Percentiles rank a stretch among this genome's conserved stretches.
These are phyloP conservation scores for Avena atlantica DNA, from an alignment of 176 grass and related monocot genomes.

Conservation along the genomic window DNA sequence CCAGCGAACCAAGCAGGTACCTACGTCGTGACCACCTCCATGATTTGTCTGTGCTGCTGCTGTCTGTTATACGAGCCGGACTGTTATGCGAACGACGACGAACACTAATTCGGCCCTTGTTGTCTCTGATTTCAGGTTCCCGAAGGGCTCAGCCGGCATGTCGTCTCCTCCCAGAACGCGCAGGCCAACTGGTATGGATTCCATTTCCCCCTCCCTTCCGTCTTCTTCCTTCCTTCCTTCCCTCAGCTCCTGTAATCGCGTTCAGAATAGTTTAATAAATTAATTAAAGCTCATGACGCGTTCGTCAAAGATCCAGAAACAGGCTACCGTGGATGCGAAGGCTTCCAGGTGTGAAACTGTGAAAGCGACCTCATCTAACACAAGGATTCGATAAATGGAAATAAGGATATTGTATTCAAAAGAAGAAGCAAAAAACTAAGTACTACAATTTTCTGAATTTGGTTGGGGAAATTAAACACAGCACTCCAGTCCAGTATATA, in stretches of 20 bases:
- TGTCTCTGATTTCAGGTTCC: constrained; percentile 57
- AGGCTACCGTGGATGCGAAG: neutral
- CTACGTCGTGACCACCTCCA: too few relatives aligned
- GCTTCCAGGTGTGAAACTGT: neutral
- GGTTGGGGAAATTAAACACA: neutral
- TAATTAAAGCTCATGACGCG: neutral
- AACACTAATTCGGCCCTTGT: neutral
- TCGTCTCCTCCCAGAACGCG: constrained; percentile 86
- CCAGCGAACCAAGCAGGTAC: constrained; percentile 61
- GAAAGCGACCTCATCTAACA: neutral
- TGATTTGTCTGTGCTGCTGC: too few relatives aligned
- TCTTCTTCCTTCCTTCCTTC: neutral
- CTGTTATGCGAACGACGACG: too few relatives aligned
- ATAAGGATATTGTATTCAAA: neutral
- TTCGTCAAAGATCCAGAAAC: neutral
- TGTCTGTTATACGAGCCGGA: too few relatives aligned
- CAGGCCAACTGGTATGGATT: constrained; percentile 83
- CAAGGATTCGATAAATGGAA: neutral
- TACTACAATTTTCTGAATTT: neutral
- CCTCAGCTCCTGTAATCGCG: neutral
- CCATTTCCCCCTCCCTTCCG: too few relatives aligned
- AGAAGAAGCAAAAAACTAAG: neutral
- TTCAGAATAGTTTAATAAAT: constrained; percentile 3
- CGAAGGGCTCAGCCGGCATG: constrained; percentile 66
- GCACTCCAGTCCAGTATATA: too few relatives aligned